Base-by-base conservation (phyloP, 1,284 basidiomycete genomes). In the Mycosarcoma maydis region DNA sequence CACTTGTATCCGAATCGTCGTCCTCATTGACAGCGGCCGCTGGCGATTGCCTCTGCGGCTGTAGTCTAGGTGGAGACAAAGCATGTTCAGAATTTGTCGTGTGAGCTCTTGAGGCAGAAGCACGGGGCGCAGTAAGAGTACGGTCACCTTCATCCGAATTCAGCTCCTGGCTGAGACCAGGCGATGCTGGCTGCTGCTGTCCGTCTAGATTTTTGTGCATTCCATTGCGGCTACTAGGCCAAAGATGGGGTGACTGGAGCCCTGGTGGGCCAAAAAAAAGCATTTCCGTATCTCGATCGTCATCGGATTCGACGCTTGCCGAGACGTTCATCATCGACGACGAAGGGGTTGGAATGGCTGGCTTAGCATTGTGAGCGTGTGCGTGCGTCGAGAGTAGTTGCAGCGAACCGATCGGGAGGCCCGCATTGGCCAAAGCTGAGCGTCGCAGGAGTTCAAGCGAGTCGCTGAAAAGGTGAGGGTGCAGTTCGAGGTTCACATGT, bases 391-490 rank as follows among this genome's bases (percentile, higher is more conserved):
- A 23, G 6, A 51, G 32, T 4, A 45, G 45, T 30, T 24, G 29
- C 16, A 39, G 9, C 6, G 17, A 4, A 4, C 23, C 22, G 6
- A 49, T 16, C 13, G 45, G 36, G 11, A 53, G 27, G 1, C 22
- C 22, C n/a, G 50, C 49, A 4, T 44, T 37, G 0, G 45, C 19
- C 16, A 60, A 24, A 16, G 57, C 38, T n/a, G 49, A 53, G 17
- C 49, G 57, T 22, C 57, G 50, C 14, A 60, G 3, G 24, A 60
- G 57, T n/a, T 60, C 50, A 4, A 60, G 30, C 14, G 50, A 53
- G 19, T 48, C 45, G 11, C 6, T 14, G 11, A 22, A 43, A 16
- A 13, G 6, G 19, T 19, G 5, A 1, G 8, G 10, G 7, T 22
- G 0, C 30, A 39, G 11, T 4, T 8, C 4, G 6, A 8, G 24